Percentiles rank a stretch among this genome's conserved stretches.
Conservation (phyloP, 441 rosid species). For the Arabidopsis hybrid region DNA sequence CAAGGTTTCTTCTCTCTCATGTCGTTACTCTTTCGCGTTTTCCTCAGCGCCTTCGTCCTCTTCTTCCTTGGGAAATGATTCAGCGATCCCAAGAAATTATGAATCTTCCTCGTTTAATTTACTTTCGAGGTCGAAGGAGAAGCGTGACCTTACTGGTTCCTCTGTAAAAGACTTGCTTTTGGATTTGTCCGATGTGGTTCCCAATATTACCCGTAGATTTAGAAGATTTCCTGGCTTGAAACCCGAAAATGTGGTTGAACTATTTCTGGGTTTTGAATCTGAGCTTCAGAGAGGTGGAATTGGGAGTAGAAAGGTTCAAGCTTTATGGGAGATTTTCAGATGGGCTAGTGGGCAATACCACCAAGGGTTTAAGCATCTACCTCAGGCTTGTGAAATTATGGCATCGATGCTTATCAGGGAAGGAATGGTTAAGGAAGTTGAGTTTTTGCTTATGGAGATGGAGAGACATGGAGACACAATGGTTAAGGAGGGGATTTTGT, state of each 20-base stretch:
- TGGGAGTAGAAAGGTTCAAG: slow-evolving; percentile 56
- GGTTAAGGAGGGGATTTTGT: slow-evolving; percentile 48
- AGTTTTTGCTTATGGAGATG: slow-evolving; percentile 61
- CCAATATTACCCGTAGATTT: slow-evolving; percentile 62
- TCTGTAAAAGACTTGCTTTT: slow-evolving; percentile 60
- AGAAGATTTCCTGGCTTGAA: slow-evolving; percentile 53
- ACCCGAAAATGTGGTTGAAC: slow-evolving; percentile 71
- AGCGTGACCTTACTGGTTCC: slow-evolving; percentile 36
- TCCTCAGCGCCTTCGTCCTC: slow-evolving; percentile 33
- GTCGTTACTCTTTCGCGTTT: slow-evolving; percentile 30
- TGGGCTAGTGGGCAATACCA: slow-evolving; percentile 53
- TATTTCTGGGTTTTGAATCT: slow-evolving; percentile 58
- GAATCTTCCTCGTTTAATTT: slow-evolving; percentile 46
- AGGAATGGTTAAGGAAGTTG: slow-evolving; percentile 68
- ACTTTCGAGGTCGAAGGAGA: slow-evolving; percentile 30
- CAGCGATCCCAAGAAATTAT: slow-evolving; percentile 33
- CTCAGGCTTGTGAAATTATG: slow-evolving; percentile 64
- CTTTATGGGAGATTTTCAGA: slow-evolving; percentile 71
- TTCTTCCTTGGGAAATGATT: slow-evolving; percentile 29
- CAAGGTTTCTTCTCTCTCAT: slow-evolving; percentile 30
- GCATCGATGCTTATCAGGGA: slow-evolving; percentile 58
- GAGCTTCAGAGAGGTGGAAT: slow-evolving; percentile 52
- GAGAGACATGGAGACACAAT: slow-evolving; percentile 55
- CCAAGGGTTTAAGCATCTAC: slow-evolving; percentile 65
- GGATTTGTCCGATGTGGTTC: slow-evolving; percentile 64